phyloP scores from a whole-genome alignment of 2,329 filamentous ascomycete species.

The Biscogniauxia marginata region DNA sequence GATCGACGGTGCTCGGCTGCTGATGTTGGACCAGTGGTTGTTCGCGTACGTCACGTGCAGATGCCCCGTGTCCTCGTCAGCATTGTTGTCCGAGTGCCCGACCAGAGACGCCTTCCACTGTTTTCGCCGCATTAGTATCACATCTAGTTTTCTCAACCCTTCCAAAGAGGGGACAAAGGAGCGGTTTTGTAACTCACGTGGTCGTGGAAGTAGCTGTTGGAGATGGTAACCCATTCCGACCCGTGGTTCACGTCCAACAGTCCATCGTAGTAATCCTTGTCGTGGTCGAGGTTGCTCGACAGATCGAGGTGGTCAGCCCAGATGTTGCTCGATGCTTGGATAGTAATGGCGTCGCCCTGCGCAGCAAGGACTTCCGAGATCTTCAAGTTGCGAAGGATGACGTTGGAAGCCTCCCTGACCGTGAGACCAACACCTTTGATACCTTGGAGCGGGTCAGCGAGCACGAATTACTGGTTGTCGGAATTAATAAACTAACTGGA shows the following conservation, averaged over 20 bases:
- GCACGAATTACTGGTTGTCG: not conserved
- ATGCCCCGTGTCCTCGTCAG: constrained; percentile 62
- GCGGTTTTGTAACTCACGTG: constrained; percentile 39
- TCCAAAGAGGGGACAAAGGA: not conserved
- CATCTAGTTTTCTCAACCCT: not conserved
- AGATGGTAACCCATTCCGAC: constrained; percentile 58
- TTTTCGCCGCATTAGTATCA: not conserved
- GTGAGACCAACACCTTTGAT: constrained; percentile 50
- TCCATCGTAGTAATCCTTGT: constrained; percentile 71
- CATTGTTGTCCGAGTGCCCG: constrained; percentile 56
- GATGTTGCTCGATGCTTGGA: constrained; percentile 56
- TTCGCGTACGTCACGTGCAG: constrained; percentile 65
- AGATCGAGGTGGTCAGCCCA: constrained; percentile 71
- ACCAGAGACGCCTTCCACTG: constrained; percentile 34
- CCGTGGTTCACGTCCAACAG: constrained; percentile 64
- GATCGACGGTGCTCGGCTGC: constrained; percentile 53
- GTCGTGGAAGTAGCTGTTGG: constrained; percentile 43
- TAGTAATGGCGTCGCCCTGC: constrained; percentile 59
- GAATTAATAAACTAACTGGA: constrained; percentile 29
- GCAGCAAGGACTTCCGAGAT: constrained; percentile 55
- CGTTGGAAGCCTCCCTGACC: constrained; percentile 53
- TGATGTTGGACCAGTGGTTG: constrained; percentile 69
- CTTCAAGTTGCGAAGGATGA: constrained; percentile 62
- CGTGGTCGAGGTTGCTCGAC: constrained; percentile 55
- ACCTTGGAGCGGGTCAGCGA: constrained; percentile 20